Evolutionary conservation across 2,329 filamentous ascomycete species (phyloP).

Genomic region (Penicillium sp.): DNA sequence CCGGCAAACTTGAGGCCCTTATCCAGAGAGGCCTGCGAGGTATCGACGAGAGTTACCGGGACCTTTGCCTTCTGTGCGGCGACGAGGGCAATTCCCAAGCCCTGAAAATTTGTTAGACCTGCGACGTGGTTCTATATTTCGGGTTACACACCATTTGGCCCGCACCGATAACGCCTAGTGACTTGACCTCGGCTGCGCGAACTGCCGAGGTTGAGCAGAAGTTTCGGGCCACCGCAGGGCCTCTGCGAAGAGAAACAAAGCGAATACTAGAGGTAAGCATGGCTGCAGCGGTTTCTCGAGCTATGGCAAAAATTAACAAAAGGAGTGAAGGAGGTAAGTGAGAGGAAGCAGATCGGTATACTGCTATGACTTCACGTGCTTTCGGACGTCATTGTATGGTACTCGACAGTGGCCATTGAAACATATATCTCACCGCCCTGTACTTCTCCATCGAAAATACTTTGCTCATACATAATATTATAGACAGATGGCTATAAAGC

Average conservation of each 20-base stretch:
- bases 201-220: constrained; percentile 69
- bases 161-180: constrained; percentile 85
- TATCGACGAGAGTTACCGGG: constrained; percentile 82
- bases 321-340: not conserved
- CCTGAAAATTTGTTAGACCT: constrained; percentile 54
- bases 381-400: constrained; percentile 15
- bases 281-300: not conserved
- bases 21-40: constrained; percentile 76
- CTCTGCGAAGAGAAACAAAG: constrained; percentile 23
- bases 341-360: not conserved
- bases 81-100: constrained; percentile 91
- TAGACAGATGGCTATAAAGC: not conserved
- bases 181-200: constrained; percentile 72
- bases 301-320: not conserved
- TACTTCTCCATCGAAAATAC: not conserved
- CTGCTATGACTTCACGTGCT: constrained; percentile 20
- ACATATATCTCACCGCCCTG: not conserved
- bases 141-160: constrained; percentile 78
- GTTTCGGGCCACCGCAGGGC: constrained; percentile 46
- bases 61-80: constrained; percentile 81
- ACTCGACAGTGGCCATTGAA: not conserved
- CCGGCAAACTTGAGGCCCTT: constrained; percentile 89
- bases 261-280: constrained; percentile 41
- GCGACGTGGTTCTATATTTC: not conserved
- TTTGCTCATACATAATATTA: not conserved